Base-by-base conservation (phyloP, 768 basidiomycete genomes). In the Paxillus rubicundulus region DNA sequence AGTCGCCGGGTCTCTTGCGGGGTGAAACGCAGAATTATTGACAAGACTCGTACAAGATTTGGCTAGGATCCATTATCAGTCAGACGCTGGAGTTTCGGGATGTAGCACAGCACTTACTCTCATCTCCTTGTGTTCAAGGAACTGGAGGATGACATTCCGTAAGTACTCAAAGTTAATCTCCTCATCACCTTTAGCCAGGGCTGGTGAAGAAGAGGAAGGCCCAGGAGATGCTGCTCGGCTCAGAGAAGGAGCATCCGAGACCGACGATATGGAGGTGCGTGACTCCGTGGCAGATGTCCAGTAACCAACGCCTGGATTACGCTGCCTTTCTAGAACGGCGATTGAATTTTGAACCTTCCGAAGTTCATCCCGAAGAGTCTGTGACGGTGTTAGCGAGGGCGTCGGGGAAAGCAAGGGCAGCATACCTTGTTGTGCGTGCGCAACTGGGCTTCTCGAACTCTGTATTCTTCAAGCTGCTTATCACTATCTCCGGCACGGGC, bases 81-180 rank as follows among this genome's bases (percentile, higher is more conserved):
- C 37, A 33, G 18, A 45, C 24, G 39, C 13, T 18, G 2, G 5
- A 4, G 34, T 17, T 34, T 20, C 24, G 21, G 36, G n/a, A 17
- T 7, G 47, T 13, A 33, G 24, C 16, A 20, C 9, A 39, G 4
- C 37, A 74, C 91, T 67, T 64, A 94, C 94, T 72, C 97, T 80
- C 94, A 98, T 98, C 69, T 98, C 94, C 67, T 96, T 94, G 72
- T 98, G 91, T 67, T 99, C 97, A 45, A 99, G 76, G 74, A 99
- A 99, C 68, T 98, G 97, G 42, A 99, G 69, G 51, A 98, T 92
- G 30, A 98, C 89, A 68, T 98, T 98, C 52, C 97, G 80, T 42
- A 99, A 70, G 70, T 99, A 99, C 72, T 98, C 97, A 8, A 96
- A 74, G 63, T 96, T 98, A 49, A 98, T 82, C 55, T 96, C 96